Evolutionary conservation across 805 yeast genomes (phyloP), one percentile per base, ranked within the genome.

Genomic region (Metschnikowia picachoensis): DNA sequence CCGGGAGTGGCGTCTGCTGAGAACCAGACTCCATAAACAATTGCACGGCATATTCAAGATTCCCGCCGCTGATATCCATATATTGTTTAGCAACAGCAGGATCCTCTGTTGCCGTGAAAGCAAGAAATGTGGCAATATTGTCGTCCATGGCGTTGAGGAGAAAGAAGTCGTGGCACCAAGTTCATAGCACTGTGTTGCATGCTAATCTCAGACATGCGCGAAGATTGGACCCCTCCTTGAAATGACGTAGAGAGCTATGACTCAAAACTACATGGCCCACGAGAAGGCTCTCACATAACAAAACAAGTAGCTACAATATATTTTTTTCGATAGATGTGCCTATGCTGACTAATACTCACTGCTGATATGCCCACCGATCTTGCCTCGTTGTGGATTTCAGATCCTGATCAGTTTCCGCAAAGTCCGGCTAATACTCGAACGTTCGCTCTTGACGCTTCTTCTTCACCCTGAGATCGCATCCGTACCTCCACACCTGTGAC

Each of bases 21-120:
- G 47, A 30, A 38, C 53, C 56, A 8, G 67, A 52, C 52, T 94
- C 98, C 67, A 86, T 83, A 64, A 70, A 94, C 37, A 94, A 70
- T 12, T 89, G 80, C 8, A 94, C 87, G 0, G 99, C 98, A 16
- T 81, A 78, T 47, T 91, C 96, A 30, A 92, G 61, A 61, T 88
- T 80, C 38, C 81, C 80, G 41, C 84, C 90, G 4, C 92, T 77
- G 69, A 92, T 82, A 25, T 84, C 90, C 16, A 94, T 64, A 60
- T 84, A 94, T 55, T 84, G 88, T 43, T 74, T 69, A 0, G 98
- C 98, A 11, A 78, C 68, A 5, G 73, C 74, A 1, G 78, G 74
- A 60, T 86, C 92, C 2, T 80, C 74, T 2, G 80, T 79, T 17
- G 88, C 86, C 0, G 98, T 90, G 44, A 94, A 83, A 35, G 92